Evolutionary conservation across 371 early-diverging fungal species (phyloP).

Genomic region (Amoeboradix gromovi): DNA sequence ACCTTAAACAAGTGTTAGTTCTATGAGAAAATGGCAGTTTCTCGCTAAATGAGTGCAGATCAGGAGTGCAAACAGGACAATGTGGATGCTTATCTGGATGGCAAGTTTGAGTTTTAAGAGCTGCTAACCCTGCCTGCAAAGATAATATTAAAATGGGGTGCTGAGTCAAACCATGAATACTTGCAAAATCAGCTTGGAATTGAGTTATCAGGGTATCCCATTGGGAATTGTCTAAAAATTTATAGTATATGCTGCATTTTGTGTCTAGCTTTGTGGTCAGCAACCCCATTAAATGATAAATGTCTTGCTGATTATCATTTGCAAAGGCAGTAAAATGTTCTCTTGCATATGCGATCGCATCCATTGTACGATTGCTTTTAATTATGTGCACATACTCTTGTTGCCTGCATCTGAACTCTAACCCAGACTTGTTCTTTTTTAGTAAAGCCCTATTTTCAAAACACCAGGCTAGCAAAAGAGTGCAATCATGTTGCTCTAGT

Average conservation of each 20-base stretch:
- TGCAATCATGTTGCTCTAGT: no score
- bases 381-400: slow-evolving; percentile 74
- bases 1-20: slow-evolving; percentile 65
- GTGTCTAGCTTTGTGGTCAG: slow-evolving; percentile 46
- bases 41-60: slow-evolving; percentile 48
- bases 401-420: slow-evolving; percentile 68
- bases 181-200: slow-evolving; percentile 50
- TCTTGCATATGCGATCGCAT: slow-evolving; percentile 51
- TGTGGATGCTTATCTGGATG: slow-evolving; percentile 1
- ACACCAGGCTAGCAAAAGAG: neutral
- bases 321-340: slow-evolving; percentile 45
- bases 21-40: slow-evolving; percentile 63
- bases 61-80: slow-evolving; percentile 65
- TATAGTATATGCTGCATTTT: slow-evolving; percentile 25
- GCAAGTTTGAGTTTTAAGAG: slow-evolving; percentile 48
- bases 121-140: slow-evolving; percentile 67
- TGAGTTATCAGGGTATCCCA: slow-evolving; percentile 44
- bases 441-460: slow-evolving; percentile 1
- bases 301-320: slow-evolving; percentile 29
- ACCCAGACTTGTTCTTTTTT: slow-evolving; percentile 29
- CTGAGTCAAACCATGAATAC: slow-evolving; percentile 44
- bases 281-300: slow-evolving; percentile 48
- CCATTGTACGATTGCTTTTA: slow-evolving; percentile 22
- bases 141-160: slow-evolving; percentile 52
- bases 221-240: slow-evolving; percentile 33